Conservation (phyloP, 495 filamentous ascomycete species). For the Geopyxis carbonaria region DNA sequence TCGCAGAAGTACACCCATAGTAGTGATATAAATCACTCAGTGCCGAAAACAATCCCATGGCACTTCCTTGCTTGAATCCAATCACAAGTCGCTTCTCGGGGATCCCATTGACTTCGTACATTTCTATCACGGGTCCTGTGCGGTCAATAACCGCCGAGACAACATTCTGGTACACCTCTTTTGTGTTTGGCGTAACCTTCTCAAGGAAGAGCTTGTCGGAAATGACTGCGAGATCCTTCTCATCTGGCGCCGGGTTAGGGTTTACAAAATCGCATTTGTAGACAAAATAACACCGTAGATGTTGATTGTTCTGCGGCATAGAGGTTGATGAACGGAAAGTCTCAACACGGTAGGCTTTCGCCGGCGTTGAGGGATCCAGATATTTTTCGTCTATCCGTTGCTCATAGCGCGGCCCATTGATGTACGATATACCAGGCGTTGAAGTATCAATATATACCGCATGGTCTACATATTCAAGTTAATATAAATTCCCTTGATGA, state of each 20-base stretch:
- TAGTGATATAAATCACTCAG: constrained; percentile 95
- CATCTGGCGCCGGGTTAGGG: constrained; percentile 49
- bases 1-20: constrained; percentile 87
- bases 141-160: constrained; percentile 66
- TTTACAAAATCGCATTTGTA: constrained; percentile 85
- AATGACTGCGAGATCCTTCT: constrained; percentile 80
- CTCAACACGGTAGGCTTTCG: constrained; percentile 66
- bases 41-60: constrained; percentile 85
- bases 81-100: constrained; percentile 85
- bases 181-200: constrained; percentile 91
- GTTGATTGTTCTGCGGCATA: constrained; percentile 40
- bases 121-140: constrained; percentile 89
- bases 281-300: constrained; percentile 93
- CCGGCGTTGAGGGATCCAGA: constrained; percentile 41
- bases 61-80: constrained; percentile 82
- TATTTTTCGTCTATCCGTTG: constrained; percentile 91
- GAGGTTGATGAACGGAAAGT: constrained; percentile 69
- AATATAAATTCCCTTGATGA: constrained; percentile 20
- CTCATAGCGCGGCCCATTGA: constrained; percentile 74
- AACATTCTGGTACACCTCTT: constrained; percentile 81
- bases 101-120: constrained; percentile 83
- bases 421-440: constrained; percentile 57
- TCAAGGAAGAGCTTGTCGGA: constrained; percentile 86
- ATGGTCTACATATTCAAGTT: constrained; percentile 54
- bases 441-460: constrained; percentile 98